Evolutionary conservation across 2,329 filamentous ascomycete species (phyloP), one percentile per base, ranked within the genome.

Genomic region (Aspergillus latus): DNA sequence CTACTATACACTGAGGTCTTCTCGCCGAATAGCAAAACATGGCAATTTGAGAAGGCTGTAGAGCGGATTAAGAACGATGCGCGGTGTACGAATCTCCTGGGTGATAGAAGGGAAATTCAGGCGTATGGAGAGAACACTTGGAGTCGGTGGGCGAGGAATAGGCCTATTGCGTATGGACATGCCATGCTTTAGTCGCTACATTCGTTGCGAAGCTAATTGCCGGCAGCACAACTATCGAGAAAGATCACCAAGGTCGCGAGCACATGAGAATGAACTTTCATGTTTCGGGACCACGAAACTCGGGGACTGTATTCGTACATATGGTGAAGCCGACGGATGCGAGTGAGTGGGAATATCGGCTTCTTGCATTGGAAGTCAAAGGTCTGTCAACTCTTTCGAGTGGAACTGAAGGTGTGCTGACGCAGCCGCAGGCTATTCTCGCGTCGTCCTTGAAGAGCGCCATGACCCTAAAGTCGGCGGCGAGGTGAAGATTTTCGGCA

Each of bases 181-280:
- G 37, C n/a, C 9, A 21, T 8, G 30, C 7, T 32, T 11, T 37
- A 9, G 3, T 26, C 7, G 36, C 40, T 8, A 15, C 34, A 8
- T 10, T 3, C 16, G 9, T 10, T n/a, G 11, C 15, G 4, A 16
- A 15, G 62, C 62, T 63, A 51, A 76, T 76, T 49, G 29, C 10
- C 13, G 29, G 44, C 60, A 89, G 87, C 3, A 88, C 88, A 1
- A 85, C 82, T 0, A 77, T 84, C 21, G 84, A 84, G 59, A 90
- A 82, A 5, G 92, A 97, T 68, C 77, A 81, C 9, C 81, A 85
- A 59, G 92, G 92, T 4, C 86, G 86, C 16, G 87, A 95, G 60
- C 92, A 97, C 71, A 72, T 97, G 60, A 77, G 85, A 61, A 91
- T 97, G 83, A 86, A 91, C 64, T 97, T 97, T 72, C 86, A 94